Percentiles rank a stretch among this genome's conserved stretches.
Conservation (phyloP, 352 stramenopile species). For the Pythium graminicola region DNA sequence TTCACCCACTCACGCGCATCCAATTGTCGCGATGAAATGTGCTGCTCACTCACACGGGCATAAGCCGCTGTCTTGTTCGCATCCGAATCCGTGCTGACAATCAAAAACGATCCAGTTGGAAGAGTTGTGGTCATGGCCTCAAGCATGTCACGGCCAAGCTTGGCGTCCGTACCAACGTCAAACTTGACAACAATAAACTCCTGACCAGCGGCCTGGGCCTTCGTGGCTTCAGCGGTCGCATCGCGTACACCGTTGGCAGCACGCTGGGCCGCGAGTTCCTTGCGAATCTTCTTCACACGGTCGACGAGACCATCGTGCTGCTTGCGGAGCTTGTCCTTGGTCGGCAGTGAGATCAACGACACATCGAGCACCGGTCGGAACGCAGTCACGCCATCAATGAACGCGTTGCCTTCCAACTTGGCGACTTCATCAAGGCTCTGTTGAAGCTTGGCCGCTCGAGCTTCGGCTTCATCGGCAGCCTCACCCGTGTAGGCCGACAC, state of each 20-base stretch:
- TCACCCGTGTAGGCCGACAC: slow-evolving; percentile 93
- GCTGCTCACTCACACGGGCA: slow-evolving; percentile 87
- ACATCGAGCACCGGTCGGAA: slow-evolving; percentile 88
- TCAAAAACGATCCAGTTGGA: slow-evolving; percentile 86
- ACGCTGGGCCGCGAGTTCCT: slow-evolving; percentile 58
- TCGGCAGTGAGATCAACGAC: slow-evolving; percentile 86
- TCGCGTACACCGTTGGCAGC: slow-evolving; percentile 67
- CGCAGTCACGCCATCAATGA: slow-evolving; percentile 84
- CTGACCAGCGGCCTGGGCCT: slow-evolving; percentile 49
- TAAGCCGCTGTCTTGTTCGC: slow-evolving; percentile 92
- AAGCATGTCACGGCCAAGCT: slow-evolving; percentile 92
- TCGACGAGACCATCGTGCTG: slow-evolving; percentile 68
- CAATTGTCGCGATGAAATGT: slow-evolving; percentile 55
- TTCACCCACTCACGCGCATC: slow-evolving; percentile 94
- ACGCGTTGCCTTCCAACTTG: slow-evolving; percentile 60
- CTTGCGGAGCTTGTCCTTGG: slow-evolving; percentile 82
- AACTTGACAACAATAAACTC: slow-evolving; percentile 88
- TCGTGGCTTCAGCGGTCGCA: slow-evolving; percentile 40
- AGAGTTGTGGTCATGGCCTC: slow-evolving; percentile 83
- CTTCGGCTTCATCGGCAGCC: slow-evolving; percentile 81
- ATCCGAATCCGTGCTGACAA: slow-evolving; percentile 89
- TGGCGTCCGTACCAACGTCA: slow-evolving; percentile 91
- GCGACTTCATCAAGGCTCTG: slow-evolving; percentile 68
- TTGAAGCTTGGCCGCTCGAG: slow-evolving; percentile 76
- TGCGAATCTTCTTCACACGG: slow-evolving; percentile 77